These are phyloP conservation scores for Aspergillus jensenii DNA, from an alignment of 2,329 filamentous ascomycete genomes.

Conservation along the genomic window DNA sequence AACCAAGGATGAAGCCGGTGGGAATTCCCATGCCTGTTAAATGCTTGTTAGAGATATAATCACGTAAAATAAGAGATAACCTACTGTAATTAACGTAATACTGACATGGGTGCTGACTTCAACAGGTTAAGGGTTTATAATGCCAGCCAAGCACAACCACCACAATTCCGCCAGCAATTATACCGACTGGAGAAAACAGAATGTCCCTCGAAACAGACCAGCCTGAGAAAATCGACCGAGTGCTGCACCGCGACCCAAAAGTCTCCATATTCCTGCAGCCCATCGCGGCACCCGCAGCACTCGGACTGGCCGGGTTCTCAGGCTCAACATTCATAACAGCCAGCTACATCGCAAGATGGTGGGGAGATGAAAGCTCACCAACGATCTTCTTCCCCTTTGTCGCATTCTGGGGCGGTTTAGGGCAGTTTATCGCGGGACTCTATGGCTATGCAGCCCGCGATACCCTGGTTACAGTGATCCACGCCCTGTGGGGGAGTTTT, in stretches of 20 bases:
- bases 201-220: neutral
- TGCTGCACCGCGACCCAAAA: neutral
- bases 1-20: no score
- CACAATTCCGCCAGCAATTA: no score
- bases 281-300: neutral
- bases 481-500: slow-evolving; percentile 1
- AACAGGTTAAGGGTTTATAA: no score
- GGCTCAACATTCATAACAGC: slow-evolving; percentile 2
- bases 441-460: neutral
- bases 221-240: neutral
- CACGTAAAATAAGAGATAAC: no score
- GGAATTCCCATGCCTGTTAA: no score
- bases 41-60: no score
- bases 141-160: no score
- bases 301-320: neutral
- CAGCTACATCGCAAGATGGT: neutral
- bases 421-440: neutral
- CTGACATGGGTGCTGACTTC: no score
- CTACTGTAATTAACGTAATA: no score
- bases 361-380: neutral
- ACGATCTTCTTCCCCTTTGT: slow-evolving; percentile 5
- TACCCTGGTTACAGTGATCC: neutral
- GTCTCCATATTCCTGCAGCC: slow-evolving; percentile 2
- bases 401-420: neutral
- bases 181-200: no score